Evolutionary conservation across 2,329 filamentous ascomycete species (phyloP).

Genomic region (Colletotrichum godetiae): DNA sequence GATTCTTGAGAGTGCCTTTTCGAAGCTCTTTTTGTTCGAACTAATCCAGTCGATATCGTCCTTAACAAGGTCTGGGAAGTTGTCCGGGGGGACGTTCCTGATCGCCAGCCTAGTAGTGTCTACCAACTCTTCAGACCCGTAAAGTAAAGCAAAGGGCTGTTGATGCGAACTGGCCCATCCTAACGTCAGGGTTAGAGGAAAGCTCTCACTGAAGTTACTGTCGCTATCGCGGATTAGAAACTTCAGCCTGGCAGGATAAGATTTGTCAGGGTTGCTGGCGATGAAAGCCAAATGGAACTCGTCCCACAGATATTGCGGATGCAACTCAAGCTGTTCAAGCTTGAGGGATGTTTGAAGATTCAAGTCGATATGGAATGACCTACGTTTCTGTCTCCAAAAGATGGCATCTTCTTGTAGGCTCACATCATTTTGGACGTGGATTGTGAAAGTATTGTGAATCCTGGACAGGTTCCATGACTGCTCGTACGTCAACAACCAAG

Average conservation of each 20-base stretch:
- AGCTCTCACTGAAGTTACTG: too few species aligned
- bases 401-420: background rate
- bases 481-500: too few species aligned
- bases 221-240: background rate
- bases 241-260: background rate
- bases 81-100: background rate
- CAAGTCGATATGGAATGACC: background rate
- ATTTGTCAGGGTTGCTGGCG: background rate
- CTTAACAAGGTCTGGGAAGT: background rate
- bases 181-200: background rate
- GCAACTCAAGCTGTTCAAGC: background rate
- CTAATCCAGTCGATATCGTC: background rate
- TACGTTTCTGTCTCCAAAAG: background rate
- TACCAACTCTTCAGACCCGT: too few species aligned
- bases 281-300: background rate
- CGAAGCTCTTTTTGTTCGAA: background rate
- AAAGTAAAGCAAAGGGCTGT: background rate
- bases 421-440: background rate
- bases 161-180: background rate
- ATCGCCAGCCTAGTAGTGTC: too few species aligned
- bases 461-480: too few species aligned
- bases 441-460: too few species aligned
- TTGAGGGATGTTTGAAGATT: background rate
- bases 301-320: background rate
- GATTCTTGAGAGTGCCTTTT: background rate